These are phyloP conservation scores for Botryotinia convoluta DNA, from an alignment of 2,329 filamentous ascomycete genomes.

Conservation along the genomic window DNA sequence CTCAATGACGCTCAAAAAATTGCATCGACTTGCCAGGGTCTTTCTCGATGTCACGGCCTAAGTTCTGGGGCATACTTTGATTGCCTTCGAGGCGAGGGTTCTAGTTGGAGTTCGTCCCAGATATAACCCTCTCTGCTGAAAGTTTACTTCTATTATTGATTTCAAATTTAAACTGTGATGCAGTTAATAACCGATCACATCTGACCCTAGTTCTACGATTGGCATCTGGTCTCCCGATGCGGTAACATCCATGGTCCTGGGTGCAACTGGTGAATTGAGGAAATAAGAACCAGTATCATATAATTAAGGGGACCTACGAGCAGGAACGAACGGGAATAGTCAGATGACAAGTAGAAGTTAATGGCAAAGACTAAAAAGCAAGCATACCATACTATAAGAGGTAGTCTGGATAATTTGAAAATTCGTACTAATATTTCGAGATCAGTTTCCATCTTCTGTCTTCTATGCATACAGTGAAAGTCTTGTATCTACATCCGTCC, in stretches of 20 bases:
- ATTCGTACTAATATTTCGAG: neutral
- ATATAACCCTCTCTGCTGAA: neutral
- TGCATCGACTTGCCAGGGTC: neutral
- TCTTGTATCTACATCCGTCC: neutral
- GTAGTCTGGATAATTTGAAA: neutral
- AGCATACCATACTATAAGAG: neutral
- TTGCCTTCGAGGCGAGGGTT: neutral
- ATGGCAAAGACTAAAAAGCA: neutral
- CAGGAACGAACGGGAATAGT: neutral
- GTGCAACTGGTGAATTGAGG: neutral
- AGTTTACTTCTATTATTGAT: neutral
- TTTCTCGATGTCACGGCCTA: neutral
- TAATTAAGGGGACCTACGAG: neutral
- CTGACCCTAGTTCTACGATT: neutral
- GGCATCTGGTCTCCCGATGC: neutral
- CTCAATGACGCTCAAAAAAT: neutral
- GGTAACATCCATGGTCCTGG: neutral
- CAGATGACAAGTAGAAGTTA: neutral
- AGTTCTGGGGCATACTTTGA: neutral
- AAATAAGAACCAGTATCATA: neutral
- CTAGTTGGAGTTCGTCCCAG: neutral
- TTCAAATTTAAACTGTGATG: neutral
- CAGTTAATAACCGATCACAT: neutral
- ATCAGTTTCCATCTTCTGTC: neutral
- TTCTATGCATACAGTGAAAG: neutral